Evolutionary conservation across 2,329 filamentous ascomycete species (phyloP).

Genomic region (Cordyceps fumosorosea): DNA sequence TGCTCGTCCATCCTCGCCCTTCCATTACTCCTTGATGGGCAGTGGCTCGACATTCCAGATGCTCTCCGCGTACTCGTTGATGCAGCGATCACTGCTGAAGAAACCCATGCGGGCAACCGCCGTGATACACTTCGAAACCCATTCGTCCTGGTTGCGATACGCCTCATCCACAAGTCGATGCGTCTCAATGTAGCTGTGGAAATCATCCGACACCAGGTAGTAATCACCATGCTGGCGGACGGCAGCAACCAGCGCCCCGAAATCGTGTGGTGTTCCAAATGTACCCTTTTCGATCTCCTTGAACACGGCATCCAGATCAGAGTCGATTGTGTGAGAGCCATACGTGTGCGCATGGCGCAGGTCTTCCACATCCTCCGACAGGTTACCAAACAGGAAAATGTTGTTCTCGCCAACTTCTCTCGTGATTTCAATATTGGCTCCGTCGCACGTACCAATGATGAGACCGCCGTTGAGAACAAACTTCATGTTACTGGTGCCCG

Average conservation of each 20-base stretch:
- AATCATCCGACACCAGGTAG: conserved; percentile 96
- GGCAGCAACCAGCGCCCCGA: conserved; percentile 74
- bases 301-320: conserved; percentile 75
- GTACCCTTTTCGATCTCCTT: conserved; percentile 69
- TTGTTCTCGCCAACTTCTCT: conserved; percentile 94
- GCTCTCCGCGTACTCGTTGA: conserved; percentile 92
- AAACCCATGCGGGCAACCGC: conserved; percentile 94
- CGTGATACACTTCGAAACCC: conserved; percentile 83
- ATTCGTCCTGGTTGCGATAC: conserved; percentile 86
- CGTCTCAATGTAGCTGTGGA: conserved; percentile 88
- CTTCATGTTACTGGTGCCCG: conserved; percentile 98
- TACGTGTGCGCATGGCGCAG: conserved; percentile 88
- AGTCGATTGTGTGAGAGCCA: conserved; percentile 69
- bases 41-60: conserved; percentile 97
- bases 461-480: conserved; percentile 96
- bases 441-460: conserved; percentile 96
- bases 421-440: conserved; percentile 97
- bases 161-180: conserved; percentile 86
- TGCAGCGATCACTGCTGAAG: conserved; percentile 91
- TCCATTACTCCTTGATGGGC: conserved; percentile 32
- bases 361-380: conserved; percentile 94
- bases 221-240: conserved; percentile 94
- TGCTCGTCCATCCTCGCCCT: background rate
- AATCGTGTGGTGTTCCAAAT: conserved; percentile 75
- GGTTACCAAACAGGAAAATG: conserved; percentile 96